Percentiles rank a stretch among this genome's conserved stretches.
Conservation (phyloP, 1,139 yeast species). For the Pichia norvegensis region DNA sequence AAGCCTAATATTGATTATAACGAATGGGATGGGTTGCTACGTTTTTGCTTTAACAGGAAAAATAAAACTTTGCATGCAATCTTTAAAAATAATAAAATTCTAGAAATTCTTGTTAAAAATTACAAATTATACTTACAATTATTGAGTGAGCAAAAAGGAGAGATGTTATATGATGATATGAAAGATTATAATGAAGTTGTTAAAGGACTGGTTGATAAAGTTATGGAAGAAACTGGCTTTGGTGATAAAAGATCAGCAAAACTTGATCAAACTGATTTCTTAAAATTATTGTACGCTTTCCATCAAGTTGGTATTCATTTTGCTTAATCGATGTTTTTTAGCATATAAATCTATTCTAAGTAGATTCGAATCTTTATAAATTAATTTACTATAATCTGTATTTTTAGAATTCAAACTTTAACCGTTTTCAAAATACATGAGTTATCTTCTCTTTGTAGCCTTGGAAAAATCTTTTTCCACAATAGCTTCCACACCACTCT, state of each 20-base stretch:
- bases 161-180: slow-evolving; percentile 46
- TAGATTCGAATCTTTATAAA: too few relatives aligned
- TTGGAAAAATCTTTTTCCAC: slow-evolving; percentile 66
- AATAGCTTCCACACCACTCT: slow-evolving; percentile 88
- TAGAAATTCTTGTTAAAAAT: slow-evolving; percentile 80
- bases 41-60: slow-evolving; percentile 87
- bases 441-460: slow-evolving; percentile 36
- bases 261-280: slow-evolving; percentile 90
- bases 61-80: slow-evolving; percentile 92
- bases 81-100: slow-evolving; percentile 74
- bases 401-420: too few relatives aligned
- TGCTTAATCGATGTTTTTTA: slow-evolving; percentile 41
- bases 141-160: slow-evolving; percentile 41
- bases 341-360: neutral
- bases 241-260: slow-evolving; percentile 87
- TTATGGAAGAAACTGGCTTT: slow-evolving; percentile 69
- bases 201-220: slow-evolving; percentile 53
- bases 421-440: too few relatives aligned
- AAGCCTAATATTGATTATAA: slow-evolving; percentile 86
- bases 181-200: slow-evolving; percentile 40
- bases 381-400: too few relatives aligned
- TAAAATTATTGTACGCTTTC: slow-evolving; percentile 81
- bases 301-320: slow-evolving; percentile 97
- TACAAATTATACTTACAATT: slow-evolving; percentile 74
- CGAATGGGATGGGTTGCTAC: slow-evolving; percentile 94